A percentile compares a stretch with the other conserved stretches of the same genome.
phyloP scores from a whole-genome alignment of 2,329 filamentous ascomycete genomes.

The Rasamsonia emersonii region DNA sequence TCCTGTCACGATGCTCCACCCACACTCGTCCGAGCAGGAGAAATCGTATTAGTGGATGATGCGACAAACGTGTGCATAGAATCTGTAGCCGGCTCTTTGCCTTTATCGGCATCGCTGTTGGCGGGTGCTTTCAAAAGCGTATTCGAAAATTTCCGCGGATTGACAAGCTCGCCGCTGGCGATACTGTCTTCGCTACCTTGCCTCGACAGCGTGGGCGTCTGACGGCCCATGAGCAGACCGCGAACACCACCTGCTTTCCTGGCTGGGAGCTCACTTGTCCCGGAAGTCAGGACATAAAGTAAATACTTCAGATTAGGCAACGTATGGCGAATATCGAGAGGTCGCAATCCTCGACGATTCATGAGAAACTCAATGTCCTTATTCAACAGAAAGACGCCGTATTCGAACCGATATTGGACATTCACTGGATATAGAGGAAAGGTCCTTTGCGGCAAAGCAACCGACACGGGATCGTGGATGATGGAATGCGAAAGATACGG shows the following conservation, averaged over 20 bases:
- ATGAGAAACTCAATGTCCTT: slow-evolving; percentile 76
- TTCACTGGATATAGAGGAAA: slow-evolving; percentile 75
- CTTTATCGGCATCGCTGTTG: slow-evolving; percentile 2
- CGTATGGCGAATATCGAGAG: slow-evolving; percentile 85
- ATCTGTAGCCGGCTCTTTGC: background rate
- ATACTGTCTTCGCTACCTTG: slow-evolving; percentile 34
- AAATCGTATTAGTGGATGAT: too few species aligned
- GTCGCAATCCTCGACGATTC: slow-evolving; percentile 59
- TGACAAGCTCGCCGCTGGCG: slow-evolving; percentile 20
- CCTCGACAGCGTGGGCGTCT: slow-evolving; percentile 30
- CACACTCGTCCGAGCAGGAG: too few species aligned
- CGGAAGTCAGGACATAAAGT: slow-evolving; percentile 79
- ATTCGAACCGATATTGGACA: slow-evolving; percentile 86
- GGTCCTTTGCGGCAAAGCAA: slow-evolving; percentile 48
- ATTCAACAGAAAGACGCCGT: slow-evolving; percentile 92
- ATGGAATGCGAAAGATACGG: slow-evolving; percentile 65
- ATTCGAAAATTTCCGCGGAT: slow-evolving; percentile 19
- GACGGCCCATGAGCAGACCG: slow-evolving; percentile 33
- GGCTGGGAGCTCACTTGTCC: slow-evolving; percentile 53
- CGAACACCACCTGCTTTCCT: slow-evolving; percentile 47
- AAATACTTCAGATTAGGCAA: slow-evolving; percentile 90
- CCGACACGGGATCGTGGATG: slow-evolving; percentile 64
- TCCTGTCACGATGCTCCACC: too few species aligned
- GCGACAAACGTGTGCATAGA: too few species aligned
- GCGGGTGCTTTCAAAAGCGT: slow-evolving; percentile 11